Evolutionary conservation across 1,284 basidiomycete genomes (phyloP), one percentile per base, ranked within the genome.

Genomic region (Lignosus rhinocerotis): DNA sequence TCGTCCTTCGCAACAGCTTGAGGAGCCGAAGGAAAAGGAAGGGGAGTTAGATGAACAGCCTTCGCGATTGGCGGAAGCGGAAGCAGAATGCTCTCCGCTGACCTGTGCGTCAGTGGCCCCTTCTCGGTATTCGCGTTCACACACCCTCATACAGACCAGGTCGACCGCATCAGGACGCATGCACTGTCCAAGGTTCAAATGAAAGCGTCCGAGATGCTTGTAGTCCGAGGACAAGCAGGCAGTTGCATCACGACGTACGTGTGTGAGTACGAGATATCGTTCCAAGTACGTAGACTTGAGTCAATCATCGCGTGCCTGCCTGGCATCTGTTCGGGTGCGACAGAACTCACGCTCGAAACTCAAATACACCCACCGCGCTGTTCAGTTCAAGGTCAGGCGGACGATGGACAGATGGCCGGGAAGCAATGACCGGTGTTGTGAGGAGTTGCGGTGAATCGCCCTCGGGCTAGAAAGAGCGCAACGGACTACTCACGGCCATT

Each of bases 1-100:
- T 21, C 39, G 25, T 25, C 32, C 43, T 32, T 41, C 50, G 34
- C 42, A 42, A 30, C 21, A 30, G 21, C 10, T 12, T 45, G 36
- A 41, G 30, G 11, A 32, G 38, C n/a, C 44, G 42, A 25, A 47
- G 55, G 11, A 19, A 8, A 43, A n/a, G 33, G 31, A 45, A 41
- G 42, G 33, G 19, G 19, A 45, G 47, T 42, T 17, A 45, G 17
- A 7, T 45, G 43, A 50, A 53, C 33, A 17, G 51, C 16, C 46
- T 53, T 58, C 56, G 41, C 36, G 56, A 58, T 53, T 53, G 56
- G 56, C 56, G 47, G 56, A 43, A 53, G 56, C 33, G 41, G 56
- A 56, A 51, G 43, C 38, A 5, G 11, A 38, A n/a, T 33, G 32
- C 34, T 33, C 48, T 12, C 48, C 19, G 48, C 48, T 25, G 48